Evolutionary conservation across 441 rosid species (phyloP).

Genomic region (Metrosideros polymorpha): DNA sequence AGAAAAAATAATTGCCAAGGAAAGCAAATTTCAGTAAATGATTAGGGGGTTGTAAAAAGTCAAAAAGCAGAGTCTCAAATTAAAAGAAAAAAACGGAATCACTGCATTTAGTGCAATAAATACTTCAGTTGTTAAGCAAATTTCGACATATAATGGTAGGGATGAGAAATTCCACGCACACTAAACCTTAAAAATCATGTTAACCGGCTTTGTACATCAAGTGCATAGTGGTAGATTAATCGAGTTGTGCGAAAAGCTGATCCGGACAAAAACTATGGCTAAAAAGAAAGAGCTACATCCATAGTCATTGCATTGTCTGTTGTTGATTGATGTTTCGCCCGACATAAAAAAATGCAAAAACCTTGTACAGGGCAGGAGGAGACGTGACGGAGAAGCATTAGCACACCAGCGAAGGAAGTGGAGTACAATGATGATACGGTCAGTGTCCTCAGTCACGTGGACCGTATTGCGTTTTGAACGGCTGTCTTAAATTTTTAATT

Average conservation of each 20-base stretch:
- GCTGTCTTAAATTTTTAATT: no score
- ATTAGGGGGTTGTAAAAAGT: neutral
- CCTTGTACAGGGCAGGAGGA: rapidly evolving
- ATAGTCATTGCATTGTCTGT: no score
- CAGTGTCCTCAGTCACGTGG: neutral
- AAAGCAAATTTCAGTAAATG: neutral
- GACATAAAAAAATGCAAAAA: no score
- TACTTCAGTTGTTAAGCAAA: rapidly evolving
- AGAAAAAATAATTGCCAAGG: neutral
- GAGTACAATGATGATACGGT: neutral
- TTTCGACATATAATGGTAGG: rapidly evolving
- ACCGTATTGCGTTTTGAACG: neutral
- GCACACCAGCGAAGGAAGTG: neutral
- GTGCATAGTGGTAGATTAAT: rapidly evolving
- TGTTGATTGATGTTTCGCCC: no score
- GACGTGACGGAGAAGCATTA: rapidly evolving
- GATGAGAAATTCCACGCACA: neutral
- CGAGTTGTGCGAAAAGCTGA: neutral
- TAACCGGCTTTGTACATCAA: neutral
- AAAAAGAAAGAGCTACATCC: rapidly evolving
- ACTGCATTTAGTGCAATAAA: rapidly evolving
- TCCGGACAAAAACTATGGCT: rapidly evolving
- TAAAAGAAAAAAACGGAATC: neutral
- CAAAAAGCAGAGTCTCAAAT: neutral
- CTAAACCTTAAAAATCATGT: neutral